Evolutionary conservation across 345 rosid species (phyloP).

Genomic region (Punica granatum): DNA sequence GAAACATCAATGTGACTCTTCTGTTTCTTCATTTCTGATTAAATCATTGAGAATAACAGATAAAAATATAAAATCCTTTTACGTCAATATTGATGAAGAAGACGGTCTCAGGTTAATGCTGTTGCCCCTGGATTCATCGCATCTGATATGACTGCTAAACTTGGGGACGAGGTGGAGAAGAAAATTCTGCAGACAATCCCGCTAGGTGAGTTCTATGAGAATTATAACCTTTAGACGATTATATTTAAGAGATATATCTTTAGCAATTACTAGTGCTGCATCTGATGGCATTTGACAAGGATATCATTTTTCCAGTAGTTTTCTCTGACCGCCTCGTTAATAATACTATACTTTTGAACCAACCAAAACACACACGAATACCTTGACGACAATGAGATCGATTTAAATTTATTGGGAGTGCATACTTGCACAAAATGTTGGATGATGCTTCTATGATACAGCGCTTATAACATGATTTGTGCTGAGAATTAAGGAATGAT

Average conservation of each 20-base stretch:
- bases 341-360: no score
- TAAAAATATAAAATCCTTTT: background rate
- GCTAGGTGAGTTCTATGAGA: constrained; percentile 40
- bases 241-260: background rate
- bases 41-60: background rate
- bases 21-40: background rate
- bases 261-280: background rate
- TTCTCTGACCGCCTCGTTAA: no score
- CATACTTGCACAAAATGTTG: background rate
- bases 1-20: constrained; percentile 70
- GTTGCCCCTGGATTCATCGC: constrained; percentile 95
- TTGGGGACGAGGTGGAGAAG: constrained; percentile 87
- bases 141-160: constrained; percentile 91
- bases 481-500: background rate
- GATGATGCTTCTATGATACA: background rate
- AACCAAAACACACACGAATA: no score
- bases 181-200: constrained; percentile 83
- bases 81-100: background rate
- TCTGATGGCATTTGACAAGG: background rate
- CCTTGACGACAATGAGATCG: background rate
- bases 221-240: background rate
- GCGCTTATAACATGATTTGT: background rate
- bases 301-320: no score
- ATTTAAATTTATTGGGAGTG: background rate
- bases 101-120: constrained; percentile 60